A percentile compares a stretch with the other conserved stretches of the same genome.
Conservation (phyloP, 2,329 filamentous ascomycete species). For the Ceratocystis cubensis region DNA sequence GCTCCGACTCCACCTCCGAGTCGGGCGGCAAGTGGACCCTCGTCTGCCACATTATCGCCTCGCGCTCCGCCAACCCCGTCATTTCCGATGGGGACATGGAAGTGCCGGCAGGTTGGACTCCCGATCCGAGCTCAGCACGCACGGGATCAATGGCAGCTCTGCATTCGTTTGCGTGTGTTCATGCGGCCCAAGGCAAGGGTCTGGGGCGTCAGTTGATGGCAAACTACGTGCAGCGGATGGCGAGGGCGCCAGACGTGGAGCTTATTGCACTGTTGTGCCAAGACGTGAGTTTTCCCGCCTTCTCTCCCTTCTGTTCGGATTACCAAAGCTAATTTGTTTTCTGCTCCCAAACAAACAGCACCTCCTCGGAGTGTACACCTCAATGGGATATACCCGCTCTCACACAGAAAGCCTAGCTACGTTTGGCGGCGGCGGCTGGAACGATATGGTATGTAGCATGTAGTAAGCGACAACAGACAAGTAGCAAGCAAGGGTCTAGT, state of each 20-base stretch:
- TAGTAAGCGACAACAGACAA: neutral
- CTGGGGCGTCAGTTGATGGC: conserved; percentile 63
- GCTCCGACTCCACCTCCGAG: conserved; percentile 1
- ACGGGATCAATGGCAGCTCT: conserved; percentile 60
- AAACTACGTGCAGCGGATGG: conserved; percentile 66
- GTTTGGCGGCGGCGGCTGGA: conserved; percentile 71
- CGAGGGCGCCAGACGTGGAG: conserved; percentile 55
- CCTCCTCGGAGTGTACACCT: conserved; percentile 61
- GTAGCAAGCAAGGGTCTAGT: too few relatives aligned
- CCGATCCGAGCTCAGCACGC: conserved; percentile 25
- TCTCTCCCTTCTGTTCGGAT: neutral
- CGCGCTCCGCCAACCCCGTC: conserved; percentile 48
- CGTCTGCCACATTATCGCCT: conserved; percentile 66
- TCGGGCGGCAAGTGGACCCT: conserved; percentile 40
- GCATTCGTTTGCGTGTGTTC: conserved; percentile 71
- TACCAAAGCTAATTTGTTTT: neutral
- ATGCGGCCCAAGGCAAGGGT: conserved; percentile 59
- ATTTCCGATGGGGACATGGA: conserved; percentile 70
- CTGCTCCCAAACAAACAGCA: conserved; percentile 31
- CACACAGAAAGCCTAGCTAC: conserved; percentile 54
- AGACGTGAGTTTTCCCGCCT: conserved; percentile 37
- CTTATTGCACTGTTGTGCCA: conserved; percentile 66
- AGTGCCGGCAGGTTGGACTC: conserved; percentile 54
- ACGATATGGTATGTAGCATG: conserved; percentile 54
- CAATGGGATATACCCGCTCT: conserved; percentile 55